phyloP scores from a whole-genome alignment of 139 green algal genomes.

The Limnomonas spitsbergensis region DNA sequence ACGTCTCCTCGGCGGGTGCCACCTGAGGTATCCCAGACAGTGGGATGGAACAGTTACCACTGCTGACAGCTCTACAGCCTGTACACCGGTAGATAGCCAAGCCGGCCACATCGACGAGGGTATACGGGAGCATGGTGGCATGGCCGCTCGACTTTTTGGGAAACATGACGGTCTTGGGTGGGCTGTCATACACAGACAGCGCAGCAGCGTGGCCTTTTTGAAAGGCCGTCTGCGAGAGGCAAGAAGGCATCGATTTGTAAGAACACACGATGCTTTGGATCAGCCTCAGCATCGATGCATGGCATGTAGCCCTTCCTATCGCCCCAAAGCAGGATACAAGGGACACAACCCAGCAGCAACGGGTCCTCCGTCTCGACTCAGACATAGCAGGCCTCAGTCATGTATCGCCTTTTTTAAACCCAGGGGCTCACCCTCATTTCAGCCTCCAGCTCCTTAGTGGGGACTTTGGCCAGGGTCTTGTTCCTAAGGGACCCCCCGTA shows the following conservation, averaged over 20 bases:
- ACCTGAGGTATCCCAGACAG: too few relatives aligned
- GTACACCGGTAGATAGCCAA: not conserved
- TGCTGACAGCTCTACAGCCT: not conserved
- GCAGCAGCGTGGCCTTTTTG: slow-evolving; percentile 27
- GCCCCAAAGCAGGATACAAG: too few relatives aligned
- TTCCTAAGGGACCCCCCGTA: slow-evolving; percentile 20
- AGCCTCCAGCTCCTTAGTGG: not conserved
- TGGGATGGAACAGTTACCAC: not conserved
- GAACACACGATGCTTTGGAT: too few relatives aligned
- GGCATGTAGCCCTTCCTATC: too few relatives aligned
- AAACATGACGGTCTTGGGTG: slow-evolving; percentile 29
- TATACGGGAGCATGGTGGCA: not conserved
- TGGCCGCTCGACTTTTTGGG: not conserved
- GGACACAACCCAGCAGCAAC: too few relatives aligned
- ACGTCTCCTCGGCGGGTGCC: not conserved
- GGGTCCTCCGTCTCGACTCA: too few relatives aligned
- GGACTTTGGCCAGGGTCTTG: slow-evolving; percentile 8
- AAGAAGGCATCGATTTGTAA: too few relatives aligned
- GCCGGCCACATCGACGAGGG: not conserved
- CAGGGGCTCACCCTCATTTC: slow-evolving; percentile 20
- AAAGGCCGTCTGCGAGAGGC: slow-evolving; percentile 26
- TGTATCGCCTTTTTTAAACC: too few relatives aligned
- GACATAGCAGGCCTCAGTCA: too few relatives aligned
- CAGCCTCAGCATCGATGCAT: too few relatives aligned
- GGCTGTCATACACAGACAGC: slow-evolving; percentile 30